phyloP scores from a whole-genome alignment of 148 eudicot genomes.

The Mesembryanthemum crystallinum region DNA sequence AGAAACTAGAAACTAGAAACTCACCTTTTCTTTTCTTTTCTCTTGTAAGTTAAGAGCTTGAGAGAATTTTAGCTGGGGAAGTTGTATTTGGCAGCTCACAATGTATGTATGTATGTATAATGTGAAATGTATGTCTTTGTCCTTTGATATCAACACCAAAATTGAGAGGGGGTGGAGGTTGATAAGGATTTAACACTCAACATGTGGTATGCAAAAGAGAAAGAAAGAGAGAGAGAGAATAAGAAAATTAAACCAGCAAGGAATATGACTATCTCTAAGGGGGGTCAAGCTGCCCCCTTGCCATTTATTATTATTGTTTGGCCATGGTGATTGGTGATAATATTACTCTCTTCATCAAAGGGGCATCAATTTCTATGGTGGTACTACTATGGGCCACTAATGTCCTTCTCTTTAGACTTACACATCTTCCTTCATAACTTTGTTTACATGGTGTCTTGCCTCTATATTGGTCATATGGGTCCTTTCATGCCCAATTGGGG shows the following conservation, averaged over 20 bases:
- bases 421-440: background rate
- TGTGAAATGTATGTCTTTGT: conserved; percentile 13
- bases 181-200: conserved; percentile 18
- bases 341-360: background rate
- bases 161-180: conserved; percentile 13
- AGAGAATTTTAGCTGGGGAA: background rate
- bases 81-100: conserved; percentile 27
- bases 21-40: background rate
- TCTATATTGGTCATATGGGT: background rate
- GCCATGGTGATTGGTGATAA: conserved; percentile 17
- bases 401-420: conserved; percentile 14
- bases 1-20: too few relatives aligned
- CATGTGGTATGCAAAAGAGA: conserved; percentile 26
- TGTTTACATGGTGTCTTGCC: background rate
- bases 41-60: background rate
- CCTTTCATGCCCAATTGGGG: conserved; percentile 8
- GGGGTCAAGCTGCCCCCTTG: conserved; percentile 9
- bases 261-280: conserved; percentile 6
- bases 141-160: conserved; percentile 12
- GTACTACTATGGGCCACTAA: conserved; percentile 22
- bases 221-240: conserved; percentile 10
- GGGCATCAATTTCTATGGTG: conserved; percentile 28
- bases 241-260: background rate
- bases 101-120: too few relatives aligned
- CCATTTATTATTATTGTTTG: conserved; percentile 20